Evolutionary conservation across 352 stramenopile genomes (phyloP).

Genomic region (Globisporangium alternatum): DNA sequence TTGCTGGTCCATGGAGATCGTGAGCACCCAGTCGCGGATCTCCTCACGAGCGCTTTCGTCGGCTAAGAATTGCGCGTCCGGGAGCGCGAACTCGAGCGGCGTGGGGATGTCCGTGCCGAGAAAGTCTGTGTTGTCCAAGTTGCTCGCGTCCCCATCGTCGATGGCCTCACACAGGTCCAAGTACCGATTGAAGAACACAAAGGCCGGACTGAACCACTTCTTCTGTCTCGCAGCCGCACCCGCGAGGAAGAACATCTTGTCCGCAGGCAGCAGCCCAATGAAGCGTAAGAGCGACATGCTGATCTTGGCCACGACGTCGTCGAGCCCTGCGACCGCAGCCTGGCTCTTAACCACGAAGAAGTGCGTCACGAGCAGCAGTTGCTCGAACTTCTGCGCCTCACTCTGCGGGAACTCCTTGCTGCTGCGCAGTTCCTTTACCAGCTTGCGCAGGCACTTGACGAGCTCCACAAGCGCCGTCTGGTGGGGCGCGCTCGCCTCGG

Average conservation of each 20-base stretch:
- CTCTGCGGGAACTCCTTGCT: slow-evolving; percentile 50
- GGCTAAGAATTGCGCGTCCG: slow-evolving; percentile 70
- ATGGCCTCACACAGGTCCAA: slow-evolving; percentile 94
- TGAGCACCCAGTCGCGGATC: slow-evolving; percentile 94
- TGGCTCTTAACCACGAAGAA: slow-evolving; percentile 78
- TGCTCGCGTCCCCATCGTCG: slow-evolving; percentile 81
- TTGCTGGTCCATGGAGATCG: slow-evolving; percentile 94
- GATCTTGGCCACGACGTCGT: slow-evolving; percentile 76
- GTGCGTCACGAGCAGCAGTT: slow-evolving; percentile 73
- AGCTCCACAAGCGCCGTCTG: slow-evolving; percentile 57
- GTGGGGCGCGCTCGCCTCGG: slow-evolving; percentile 45
- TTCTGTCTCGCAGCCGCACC: slow-evolving; percentile 75
- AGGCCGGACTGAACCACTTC: slow-evolving; percentile 90
- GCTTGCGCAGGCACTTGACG: slow-evolving; percentile 59
- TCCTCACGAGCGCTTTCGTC: slow-evolving; percentile 89
- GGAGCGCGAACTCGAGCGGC: slow-evolving; percentile 71
- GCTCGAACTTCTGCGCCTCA: slow-evolving; percentile 68
- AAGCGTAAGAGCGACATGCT: slow-evolving; percentile 90
- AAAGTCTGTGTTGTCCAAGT: slow-evolving; percentile 94
- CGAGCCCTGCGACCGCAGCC: slow-evolving; percentile 45
- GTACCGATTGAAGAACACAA: slow-evolving; percentile 95
- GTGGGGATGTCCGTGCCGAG: slow-evolving; percentile 90
- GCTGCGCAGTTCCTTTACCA: slow-evolving; percentile 67
- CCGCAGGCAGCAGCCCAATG: slow-evolving; percentile 81
- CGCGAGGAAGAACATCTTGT: slow-evolving; percentile 95